Conservation (phyloP, 2,329 filamentous ascomycete genomes). For the Fusarium sp. region DNA sequence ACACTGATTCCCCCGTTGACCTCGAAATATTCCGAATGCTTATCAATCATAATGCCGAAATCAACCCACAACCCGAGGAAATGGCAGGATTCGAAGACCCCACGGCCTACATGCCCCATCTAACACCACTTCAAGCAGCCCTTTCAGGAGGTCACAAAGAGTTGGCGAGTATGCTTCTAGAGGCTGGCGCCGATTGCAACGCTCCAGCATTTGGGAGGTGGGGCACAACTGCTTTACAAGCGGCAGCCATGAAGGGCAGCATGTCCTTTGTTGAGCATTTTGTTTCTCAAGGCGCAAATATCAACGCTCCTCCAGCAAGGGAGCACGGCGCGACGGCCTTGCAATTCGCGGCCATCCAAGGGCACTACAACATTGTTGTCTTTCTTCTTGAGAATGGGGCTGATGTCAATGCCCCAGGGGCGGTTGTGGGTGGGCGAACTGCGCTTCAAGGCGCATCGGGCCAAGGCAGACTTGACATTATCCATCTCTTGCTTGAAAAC, state of each 20-base stretch:
- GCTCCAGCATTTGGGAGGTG: not conserved
- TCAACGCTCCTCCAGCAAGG: not conserved
- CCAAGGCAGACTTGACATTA: slow-evolving; percentile 14
- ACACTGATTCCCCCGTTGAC: not conserved
- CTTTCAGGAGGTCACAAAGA: not conserved
- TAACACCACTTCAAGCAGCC: not conserved
- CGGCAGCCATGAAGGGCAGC: not conserved
- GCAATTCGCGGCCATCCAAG: not conserved
- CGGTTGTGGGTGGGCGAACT: not conserved
- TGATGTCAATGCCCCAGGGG: slow-evolving; percentile 3
- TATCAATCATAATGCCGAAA: not conserved
- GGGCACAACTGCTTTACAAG: not conserved
- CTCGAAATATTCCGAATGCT: not conserved
- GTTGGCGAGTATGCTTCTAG: not conserved
- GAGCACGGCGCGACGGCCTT: not conserved
- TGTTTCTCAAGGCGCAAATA: not conserved
- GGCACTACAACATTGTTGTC: not conserved
- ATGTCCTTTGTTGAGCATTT: not conserved
- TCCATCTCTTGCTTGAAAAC: slow-evolving; percentile 26
- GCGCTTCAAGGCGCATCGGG: slow-evolving; percentile 23
- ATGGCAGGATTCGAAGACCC: not conserved
- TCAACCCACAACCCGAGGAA: not conserved
- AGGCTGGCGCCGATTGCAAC: not conserved
- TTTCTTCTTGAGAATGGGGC: slow-evolving; percentile 13
- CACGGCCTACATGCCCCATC: no score